Evolutionary conservation across 169 alveolate genomes (phyloP), one percentile per base, ranked within the genome.

Genomic region (Eimeria sp.): DNA sequence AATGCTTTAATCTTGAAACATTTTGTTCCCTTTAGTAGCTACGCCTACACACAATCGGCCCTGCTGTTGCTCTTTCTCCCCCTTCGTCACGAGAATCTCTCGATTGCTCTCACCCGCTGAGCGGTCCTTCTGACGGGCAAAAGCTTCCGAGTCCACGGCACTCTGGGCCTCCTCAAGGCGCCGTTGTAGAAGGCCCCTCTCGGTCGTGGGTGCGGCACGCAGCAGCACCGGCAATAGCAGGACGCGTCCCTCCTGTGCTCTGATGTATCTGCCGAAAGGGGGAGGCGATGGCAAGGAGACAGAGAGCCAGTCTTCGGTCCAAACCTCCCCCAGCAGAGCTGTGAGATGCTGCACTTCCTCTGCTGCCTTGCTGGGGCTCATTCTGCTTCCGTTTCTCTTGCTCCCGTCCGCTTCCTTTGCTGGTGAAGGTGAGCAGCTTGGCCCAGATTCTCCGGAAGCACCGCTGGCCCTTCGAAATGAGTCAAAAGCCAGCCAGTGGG

Each of bases 261-360:
- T 61, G n/a, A 82, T 20, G 30, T 87, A 73, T 20, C 70, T 16
- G 3, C 88, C 96, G 70, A 93, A 93, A 34, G 88, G 80, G 11
- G 96, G 96, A 10, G 90, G 93, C 18, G 93, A 80, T 0, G 96
- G 96, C 76, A 93, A 58, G 7, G 96, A 65, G 63, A 93, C 89
- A 1, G 96, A 80, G 14, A 93, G 75, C 84, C 65, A 93, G 65
- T 93, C 96, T 49, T 93, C 96, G 3, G 78, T 49, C 96, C 96
- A 93, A 27, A 93, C 87, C 65, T 93, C 96, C 34, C 76, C 76
- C 13, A 93, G 75, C 61, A 93, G 88, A 5, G 73, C 65, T 27
- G 92, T 86, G 47, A 86, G 92, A 10, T 86, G 92, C 58, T 86
- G 92, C 25, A 40, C 78, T 61, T 86, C 92, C 63, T 84, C 65